Percentiles rank a stretch among this genome's conserved stretches.
Conservation (phyloP, 2,329 filamentous ascomycete genomes). For the Fusarium sp. region DNA sequence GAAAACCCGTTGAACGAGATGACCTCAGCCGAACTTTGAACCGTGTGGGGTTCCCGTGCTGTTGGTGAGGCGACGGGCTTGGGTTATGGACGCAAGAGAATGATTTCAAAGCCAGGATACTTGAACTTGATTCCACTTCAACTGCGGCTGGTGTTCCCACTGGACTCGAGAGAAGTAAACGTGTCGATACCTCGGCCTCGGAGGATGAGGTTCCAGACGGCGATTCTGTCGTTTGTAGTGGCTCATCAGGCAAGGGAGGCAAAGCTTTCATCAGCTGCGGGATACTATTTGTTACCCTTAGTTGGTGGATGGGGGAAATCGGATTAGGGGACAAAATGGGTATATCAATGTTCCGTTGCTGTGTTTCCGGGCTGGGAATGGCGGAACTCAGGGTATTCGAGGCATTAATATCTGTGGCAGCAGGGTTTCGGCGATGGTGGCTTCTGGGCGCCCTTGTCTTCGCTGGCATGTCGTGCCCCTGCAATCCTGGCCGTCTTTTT, state of each 20-base stretch:
- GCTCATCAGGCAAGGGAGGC: conserved; percentile 60
- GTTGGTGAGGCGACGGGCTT: background rate
- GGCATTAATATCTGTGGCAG: conserved; percentile 43
- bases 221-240: conserved; percentile 10
- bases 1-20: conserved; percentile 31
- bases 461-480: background rate
- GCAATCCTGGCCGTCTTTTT: background rate
- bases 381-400: conserved; percentile 3
- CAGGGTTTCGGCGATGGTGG: conserved; percentile 49
- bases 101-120: conserved; percentile 4
- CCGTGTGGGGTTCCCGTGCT: conserved; percentile 38
- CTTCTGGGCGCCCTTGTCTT: conserved; percentile 10
- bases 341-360: conserved; percentile 35
- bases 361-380: background rate
- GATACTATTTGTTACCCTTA: conserved; percentile 65
- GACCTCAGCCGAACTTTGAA: conserved; percentile 51
- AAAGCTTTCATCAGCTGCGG: conserved; percentile 69
- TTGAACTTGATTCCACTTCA: conserved; percentile 6
- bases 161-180: conserved; percentile 32
- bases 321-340: conserved; percentile 64
- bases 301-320: conserved; percentile 62
- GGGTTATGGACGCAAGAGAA: conserved; percentile 3
- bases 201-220: conserved; percentile 3
- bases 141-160: conserved; percentile 12
- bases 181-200: conserved; percentile 21